phyloP scores from a whole-genome alignment of 306 rosid species.

The Coriaria nepalensis region DNA sequence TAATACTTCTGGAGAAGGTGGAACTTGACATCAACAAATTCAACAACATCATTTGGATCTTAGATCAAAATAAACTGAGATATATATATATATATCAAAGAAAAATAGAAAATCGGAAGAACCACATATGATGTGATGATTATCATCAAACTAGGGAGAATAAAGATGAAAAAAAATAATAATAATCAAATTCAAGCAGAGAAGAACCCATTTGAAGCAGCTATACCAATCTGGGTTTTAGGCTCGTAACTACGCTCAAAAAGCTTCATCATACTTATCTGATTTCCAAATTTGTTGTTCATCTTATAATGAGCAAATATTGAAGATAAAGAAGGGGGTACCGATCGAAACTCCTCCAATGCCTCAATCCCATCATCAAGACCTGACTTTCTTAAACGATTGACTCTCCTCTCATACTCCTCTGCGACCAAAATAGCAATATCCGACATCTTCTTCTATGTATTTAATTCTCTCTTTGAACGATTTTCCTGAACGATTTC shows the following conservation, averaged over 20 bases:
- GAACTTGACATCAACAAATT: too few relatives aligned
- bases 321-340: too few relatives aligned
- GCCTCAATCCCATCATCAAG: neutral
- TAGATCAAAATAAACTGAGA: too few relatives aligned
- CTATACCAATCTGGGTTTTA: conserved; percentile 39
- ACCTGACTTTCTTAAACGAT: conserved; percentile 12
- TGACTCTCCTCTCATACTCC: conserved; percentile 67
- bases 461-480: neutral
- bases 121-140: too few relatives aligned
- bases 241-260: conserved; percentile 34
- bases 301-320: neutral
- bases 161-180: too few relatives aligned
- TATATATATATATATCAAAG: too few relatives aligned
- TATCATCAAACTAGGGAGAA: too few relatives aligned
- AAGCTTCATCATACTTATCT: conserved; percentile 9
- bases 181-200: conserved; percentile 37
- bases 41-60: too few relatives aligned
- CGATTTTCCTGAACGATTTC: too few relatives aligned
- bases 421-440: conserved; percentile 80
- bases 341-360: conserved; percentile 7
- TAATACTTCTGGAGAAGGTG: too few relatives aligned
- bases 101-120: too few relatives aligned
- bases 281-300: conserved; percentile 15
- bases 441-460: conserved; percentile 27
- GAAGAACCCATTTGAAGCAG: conserved; percentile 70